Conservation (phyloP, 495 filamentous ascomycete genomes). For the Apiosordaria backusii region DNA sequence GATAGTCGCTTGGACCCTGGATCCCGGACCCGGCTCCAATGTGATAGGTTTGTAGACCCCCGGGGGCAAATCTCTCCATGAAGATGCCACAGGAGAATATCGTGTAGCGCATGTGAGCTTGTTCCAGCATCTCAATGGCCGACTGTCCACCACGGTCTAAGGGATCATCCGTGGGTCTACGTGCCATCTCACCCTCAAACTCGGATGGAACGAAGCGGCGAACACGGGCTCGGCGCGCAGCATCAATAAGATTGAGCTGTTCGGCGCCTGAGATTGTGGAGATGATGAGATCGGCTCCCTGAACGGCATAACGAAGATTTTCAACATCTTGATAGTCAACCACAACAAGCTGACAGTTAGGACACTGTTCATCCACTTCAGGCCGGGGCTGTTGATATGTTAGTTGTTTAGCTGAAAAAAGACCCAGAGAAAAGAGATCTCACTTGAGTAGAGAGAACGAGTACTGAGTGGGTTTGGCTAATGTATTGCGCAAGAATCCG, state of each 20-base stretch:
- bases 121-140: conserved; percentile 54
- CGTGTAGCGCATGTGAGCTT: conserved; percentile 57
- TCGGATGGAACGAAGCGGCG: conserved; percentile 70
- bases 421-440: conserved; percentile 12
- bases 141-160: conserved; percentile 45
- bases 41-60: conserved; percentile 52
- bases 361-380: conserved; percentile 40
- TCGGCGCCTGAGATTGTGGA: conserved; percentile 64
- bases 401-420: neutral
- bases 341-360: conserved; percentile 56
- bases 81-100: conserved; percentile 72
- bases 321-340: conserved; percentile 59
- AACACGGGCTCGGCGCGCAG: conserved; percentile 61
- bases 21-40: conserved; percentile 51
- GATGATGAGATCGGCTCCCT: conserved; percentile 69
- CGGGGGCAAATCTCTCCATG: conserved; percentile 68
- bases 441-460: conserved; percentile 66
- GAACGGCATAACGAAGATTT: conserved; percentile 58
- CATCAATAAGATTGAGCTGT: conserved; percentile 70
- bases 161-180: conserved; percentile 53
- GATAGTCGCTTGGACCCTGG: conserved; percentile 56
- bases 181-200: conserved; percentile 59
- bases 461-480: conserved; percentile 58
- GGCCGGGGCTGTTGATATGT: conserved; percentile 25
- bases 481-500: conserved; percentile 59